Base-by-base conservation (phyloP, 768 basidiomycete species). In the Cystobasidium onofrii region DNA sequence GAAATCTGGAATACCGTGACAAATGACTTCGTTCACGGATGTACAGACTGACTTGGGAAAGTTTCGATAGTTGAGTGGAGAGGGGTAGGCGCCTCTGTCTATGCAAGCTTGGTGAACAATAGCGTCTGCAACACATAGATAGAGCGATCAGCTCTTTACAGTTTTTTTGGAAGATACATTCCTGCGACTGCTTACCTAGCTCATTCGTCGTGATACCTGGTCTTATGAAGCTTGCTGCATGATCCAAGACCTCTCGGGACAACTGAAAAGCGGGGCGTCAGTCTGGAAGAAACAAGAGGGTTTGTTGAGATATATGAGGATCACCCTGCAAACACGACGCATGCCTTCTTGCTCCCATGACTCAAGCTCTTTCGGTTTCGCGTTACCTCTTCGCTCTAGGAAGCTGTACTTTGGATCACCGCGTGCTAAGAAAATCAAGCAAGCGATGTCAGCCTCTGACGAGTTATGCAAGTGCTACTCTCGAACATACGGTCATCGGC, bases 11-110 rank as follows among this genome's bases (percentile, higher is more conserved):
- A 80, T 78, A 2, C 78, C 96, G 81, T 99, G 96, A 81, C 96
- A 98, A 78, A 99, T 94, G 64, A 86, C 89, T 81, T 98, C 95
- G 81, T 99, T 99, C 27, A 98, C 82, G 50, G 92, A 93, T 25
- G 90, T 93, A 89, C 96, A 99, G 43, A 95, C 87, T 34, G 93
- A 97, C 84, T 97, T 97, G 15, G 96, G 95, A 80, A 88, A 98
- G 41, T 86, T 84, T 65, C 88, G 86, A 82, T 99, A 99, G 79
- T 91, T 91, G 74, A 98, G 84, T 54, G 96, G 91, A 31, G 91
- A 93, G 0, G 96, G 96, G 82, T 99, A 99, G 27, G 91, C 87
- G 76, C 91, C 88, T 64, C 94, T 85, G 82, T 94, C 89, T 76
- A 98, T 88, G 76, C 85, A 89, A 20, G 90, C 96, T 76, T 91